Evolutionary conservation across 345 rosid genomes (phyloP).

Genomic region (Eucalyptus fibrosa): DNA sequence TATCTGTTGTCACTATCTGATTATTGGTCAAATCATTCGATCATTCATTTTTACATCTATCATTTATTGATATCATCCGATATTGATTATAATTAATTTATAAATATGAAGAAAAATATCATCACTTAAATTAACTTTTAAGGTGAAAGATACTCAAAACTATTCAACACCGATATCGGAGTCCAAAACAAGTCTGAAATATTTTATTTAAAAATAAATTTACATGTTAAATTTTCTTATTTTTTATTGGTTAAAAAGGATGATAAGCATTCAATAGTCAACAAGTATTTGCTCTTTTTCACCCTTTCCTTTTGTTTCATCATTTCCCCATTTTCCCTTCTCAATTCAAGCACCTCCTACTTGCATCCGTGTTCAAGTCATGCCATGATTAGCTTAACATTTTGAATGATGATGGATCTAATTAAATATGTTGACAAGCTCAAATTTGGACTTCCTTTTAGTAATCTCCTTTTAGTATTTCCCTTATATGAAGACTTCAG

Average conservation of each 20-base stretch:
- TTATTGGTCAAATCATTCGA: background rate
- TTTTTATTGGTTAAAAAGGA: background rate
- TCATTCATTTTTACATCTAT: background rate
- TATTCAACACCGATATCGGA: accelerated
- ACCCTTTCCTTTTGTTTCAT: background rate
- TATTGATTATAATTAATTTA: too few species aligned
- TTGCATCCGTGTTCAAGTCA: background rate
- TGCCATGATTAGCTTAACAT: background rate
- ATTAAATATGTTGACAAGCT: background rate
- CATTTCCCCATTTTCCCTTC: background rate
- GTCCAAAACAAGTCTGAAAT: accelerated
- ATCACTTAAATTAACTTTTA: too few species aligned
- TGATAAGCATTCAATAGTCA: background rate
- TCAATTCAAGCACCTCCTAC: background rate
- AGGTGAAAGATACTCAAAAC: accelerated
- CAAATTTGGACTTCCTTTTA: background rate
- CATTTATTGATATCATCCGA: too few species aligned
- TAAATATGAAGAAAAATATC: too few species aligned
- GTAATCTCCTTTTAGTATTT: too few species aligned
- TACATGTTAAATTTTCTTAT: background rate
- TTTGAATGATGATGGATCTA: background rate
- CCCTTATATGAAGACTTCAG: background rate
- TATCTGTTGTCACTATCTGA: background rate
- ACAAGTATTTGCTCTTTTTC: background rate
- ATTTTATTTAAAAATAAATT: background rate